Base-by-base conservation (phyloP, 1,284 basidiomycete genomes). In the Trichosporon faecale region DNA sequence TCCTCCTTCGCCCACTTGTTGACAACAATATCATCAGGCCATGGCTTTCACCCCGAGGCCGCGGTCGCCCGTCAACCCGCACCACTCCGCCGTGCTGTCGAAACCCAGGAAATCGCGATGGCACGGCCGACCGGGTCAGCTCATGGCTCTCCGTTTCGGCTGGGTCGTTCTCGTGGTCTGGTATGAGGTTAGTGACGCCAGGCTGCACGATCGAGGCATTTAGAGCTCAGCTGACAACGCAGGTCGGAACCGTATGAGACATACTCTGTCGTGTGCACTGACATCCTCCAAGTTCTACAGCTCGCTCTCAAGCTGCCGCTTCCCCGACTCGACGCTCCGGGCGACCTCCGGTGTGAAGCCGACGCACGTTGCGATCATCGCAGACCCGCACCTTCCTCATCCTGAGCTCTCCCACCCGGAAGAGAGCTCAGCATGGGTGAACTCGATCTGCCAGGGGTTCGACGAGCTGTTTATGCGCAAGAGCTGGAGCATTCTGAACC, bases 301-400 rank as follows among this genome's bases (percentile, higher is more conserved):
- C 70, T 82, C 81, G 14, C 74, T 83, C 1, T 84, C 83, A 2
- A 76, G 78, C 9, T 85, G 84, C 61, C 79, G 77, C 12, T 85
- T 83, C 68, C 82, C 83, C 21, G 82, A 83, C 63, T 74, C 79
- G 2, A 71, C 55, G 2, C 74, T 84, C 0, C 76, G 77, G n/a
- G 37, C 57, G 11, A 25, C 14, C 27, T 70, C 70, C 57, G 29
- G 52, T 18, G 33, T 60, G 3, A 44, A 67, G 0, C 86, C 88
- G 14, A 87, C 88, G 4, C 91, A 90, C 74, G 84, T 93, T 31
- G 85, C 94, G 16, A 85, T 95, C 66, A 78, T 94, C 23, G 88
- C 92, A 3, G 93, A 95, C 78, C 88, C 91, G 1, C 92, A 94
- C 79, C 85, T 94, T 18, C 87, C 89, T 31, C 88, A 90, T 85